Percentiles rank a stretch among this genome's conserved stretches.
These are phyloP conservation scores for Kregervanrija delftensis DNA, from an alignment of 805 yeast species.

Conservation along the genomic window DNA sequence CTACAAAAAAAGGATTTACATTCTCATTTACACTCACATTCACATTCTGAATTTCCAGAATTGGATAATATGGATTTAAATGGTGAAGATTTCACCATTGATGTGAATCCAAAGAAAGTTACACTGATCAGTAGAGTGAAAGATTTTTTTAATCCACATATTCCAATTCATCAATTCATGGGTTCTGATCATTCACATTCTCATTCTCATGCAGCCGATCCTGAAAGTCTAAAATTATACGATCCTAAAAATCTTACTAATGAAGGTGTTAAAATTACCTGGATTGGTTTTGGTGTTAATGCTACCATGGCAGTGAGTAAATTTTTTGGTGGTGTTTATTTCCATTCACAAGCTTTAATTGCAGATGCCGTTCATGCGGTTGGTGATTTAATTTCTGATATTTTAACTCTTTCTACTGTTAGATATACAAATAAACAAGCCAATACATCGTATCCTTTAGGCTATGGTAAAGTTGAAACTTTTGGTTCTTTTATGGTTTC, in stretches of 20 bases:
- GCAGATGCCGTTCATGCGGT: conserved; percentile 95
- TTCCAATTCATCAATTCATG: conserved; percentile 25
- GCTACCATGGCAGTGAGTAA: conserved; percentile 82
- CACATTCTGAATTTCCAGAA: conserved; percentile 26
- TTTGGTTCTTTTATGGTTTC: conserved; percentile 88
- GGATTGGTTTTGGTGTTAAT: conserved; percentile 83
- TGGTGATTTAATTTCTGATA: conserved; percentile 84
- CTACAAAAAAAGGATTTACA: conserved; percentile 1
- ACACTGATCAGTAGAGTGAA: conserved; percentile 23
- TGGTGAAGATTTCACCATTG: conserved; percentile 23
- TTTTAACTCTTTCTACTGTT: conserved; percentile 84
- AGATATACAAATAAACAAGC: conserved; percentile 62
- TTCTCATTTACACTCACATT: conserved; percentile 22
- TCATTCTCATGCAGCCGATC: conserved; percentile 35
- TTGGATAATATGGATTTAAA: conserved; percentile 20
- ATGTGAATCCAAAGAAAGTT: conserved; percentile 17
- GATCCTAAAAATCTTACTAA: conserved; percentile 45
- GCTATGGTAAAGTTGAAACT: conserved; percentile 90
- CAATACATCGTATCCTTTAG: conserved; percentile 62
- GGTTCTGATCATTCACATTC: conserved; percentile 15
- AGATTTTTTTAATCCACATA: conserved; percentile 30
- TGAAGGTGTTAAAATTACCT: conserved; percentile 89
- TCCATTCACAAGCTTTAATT: conserved; percentile 89
- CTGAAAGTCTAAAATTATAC: conserved; percentile 38
- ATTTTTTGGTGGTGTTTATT: conserved; percentile 81